These are phyloP conservation scores for Cryptococcus sp. DNA, from an alignment of 1,284 basidiomycete genomes.

Conservation along the genomic window DNA sequence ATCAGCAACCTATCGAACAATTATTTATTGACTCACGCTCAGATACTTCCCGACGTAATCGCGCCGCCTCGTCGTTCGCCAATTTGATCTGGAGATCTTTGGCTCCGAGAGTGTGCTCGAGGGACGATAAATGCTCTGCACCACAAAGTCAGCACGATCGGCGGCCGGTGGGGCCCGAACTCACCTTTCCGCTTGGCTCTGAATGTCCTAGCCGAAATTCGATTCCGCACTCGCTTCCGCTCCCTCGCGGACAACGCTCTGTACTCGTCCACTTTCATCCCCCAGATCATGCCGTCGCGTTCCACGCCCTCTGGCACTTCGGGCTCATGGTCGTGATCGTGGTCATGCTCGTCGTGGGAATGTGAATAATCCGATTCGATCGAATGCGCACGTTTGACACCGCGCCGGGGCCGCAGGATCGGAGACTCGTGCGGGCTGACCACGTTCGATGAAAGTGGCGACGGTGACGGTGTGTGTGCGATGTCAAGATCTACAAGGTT, in stretches of 20 bases:
- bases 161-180: conserved; percentile 7
- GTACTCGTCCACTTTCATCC: conserved; percentile 53
- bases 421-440: conserved; percentile 22
- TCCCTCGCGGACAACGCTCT: conserved; percentile 48
- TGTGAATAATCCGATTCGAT: conserved; percentile 39
- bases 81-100: conserved; percentile 49
- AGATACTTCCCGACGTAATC: conserved; percentile 43
- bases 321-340: conserved; percentile 34
- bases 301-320: conserved; percentile 53
- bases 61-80: conserved; percentile 44
- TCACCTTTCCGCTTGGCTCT: conserved; percentile 52
- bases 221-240: conserved; percentile 52
- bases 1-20: background rate
- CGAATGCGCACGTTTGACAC: conserved; percentile 18
- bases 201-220: conserved; percentile 53
- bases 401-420: conserved; percentile 5
- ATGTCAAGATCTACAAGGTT: conserved; percentile 37
- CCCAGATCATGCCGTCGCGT: conserved; percentile 55
- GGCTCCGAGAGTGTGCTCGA: conserved; percentile 43
- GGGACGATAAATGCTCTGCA: conserved; percentile 46
- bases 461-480: conserved; percentile 19
- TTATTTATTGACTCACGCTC: conserved; percentile 33
- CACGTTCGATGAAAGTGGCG: conserved; percentile 19
- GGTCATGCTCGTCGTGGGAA: conserved; percentile 29
- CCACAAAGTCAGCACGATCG: background rate